Conservation (phyloP, 139 green algal genomes). For the Chlamydomonas urium region DNA sequence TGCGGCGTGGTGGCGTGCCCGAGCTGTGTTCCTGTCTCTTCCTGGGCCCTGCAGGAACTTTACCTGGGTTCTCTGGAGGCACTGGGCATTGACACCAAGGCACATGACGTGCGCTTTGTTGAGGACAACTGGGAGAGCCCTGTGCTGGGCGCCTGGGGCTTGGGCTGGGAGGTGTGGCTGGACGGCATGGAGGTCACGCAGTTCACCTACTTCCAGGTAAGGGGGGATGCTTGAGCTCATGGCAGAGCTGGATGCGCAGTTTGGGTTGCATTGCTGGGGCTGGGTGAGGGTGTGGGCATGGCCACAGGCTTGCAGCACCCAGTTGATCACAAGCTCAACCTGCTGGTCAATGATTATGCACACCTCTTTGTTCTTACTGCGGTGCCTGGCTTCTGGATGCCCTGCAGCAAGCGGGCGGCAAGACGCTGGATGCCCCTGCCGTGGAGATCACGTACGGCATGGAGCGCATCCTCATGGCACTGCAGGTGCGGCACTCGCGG, state of each 20-base stretch:
- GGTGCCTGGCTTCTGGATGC: neutral
- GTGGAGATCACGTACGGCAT: constrained; percentile 99
- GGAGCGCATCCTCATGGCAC: constrained; percentile 95
- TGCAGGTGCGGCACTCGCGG: constrained; percentile 53
- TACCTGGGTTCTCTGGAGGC: constrained; percentile 79
- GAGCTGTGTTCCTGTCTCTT: too few relatives aligned
- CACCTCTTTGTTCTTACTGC: too few relatives aligned
- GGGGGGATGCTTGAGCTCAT: too few relatives aligned
- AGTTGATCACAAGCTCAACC: too few relatives aligned
- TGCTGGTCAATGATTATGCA: too few relatives aligned
- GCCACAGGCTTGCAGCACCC: too few relatives aligned
- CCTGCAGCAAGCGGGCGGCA: constrained; percentile 57
- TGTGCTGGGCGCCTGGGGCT: constrained; percentile 92
- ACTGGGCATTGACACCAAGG: constrained; percentile 70
- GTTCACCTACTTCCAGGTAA: constrained; percentile 92
- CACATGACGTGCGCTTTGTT: constrained; percentile 83
- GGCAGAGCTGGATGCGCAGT: too few relatives aligned
- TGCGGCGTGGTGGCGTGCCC: too few relatives aligned
- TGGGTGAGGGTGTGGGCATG: too few relatives aligned
- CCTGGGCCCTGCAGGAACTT: too few relatives aligned
- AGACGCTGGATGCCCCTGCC: constrained; percentile 65
- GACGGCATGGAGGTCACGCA: constrained; percentile 96
- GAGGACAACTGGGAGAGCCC: constrained; percentile 99
- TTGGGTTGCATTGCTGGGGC: too few relatives aligned
- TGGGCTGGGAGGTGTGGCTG: constrained; percentile 98